phyloP scores from a whole-genome alignment of 768 basidiomycete species.

The Auriscalpium vulgare region DNA sequence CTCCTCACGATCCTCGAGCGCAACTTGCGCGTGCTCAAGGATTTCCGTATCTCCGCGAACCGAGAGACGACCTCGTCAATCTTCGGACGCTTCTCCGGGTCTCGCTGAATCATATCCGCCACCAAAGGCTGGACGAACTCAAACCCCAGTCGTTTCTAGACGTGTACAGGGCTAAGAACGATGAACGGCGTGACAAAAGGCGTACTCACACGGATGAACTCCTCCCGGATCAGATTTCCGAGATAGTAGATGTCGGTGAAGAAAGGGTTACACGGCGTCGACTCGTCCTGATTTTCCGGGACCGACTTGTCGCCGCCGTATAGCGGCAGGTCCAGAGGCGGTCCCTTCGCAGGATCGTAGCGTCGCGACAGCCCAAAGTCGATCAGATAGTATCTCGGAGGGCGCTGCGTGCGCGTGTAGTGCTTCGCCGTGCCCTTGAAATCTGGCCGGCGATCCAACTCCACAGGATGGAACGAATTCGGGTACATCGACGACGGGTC shows the following conservation, averaged over 20 bases:
- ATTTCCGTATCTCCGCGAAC: no score
- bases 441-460: background rate
- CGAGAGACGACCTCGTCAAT: no score
- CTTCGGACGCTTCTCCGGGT: conserved; percentile 16
- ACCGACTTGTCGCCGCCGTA: conserved; percentile 19
- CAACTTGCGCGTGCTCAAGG: no score
- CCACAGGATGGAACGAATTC: conserved; percentile 5
- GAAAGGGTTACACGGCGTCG: conserved; percentile 16
- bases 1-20: no score
- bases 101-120: conserved; percentile 28
- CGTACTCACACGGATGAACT: conserved; percentile 15
- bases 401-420: conserved; percentile 16
- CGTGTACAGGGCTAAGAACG: no score
- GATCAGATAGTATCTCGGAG: conserved; percentile 10
- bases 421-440: conserved; percentile 7
- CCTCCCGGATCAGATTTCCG: conserved; percentile 16
- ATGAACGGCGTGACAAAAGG: no score
- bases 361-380: conserved; percentile 23
- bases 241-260: conserved; percentile 19
- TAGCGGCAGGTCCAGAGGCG: conserved; percentile 13
- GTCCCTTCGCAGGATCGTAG: conserved; percentile 8
- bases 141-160: background rate
- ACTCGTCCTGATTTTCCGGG: conserved; percentile 16
- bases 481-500: conserved; percentile 9
- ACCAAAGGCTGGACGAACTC: conserved; percentile 5